Evolutionary conservation across 2,329 filamentous ascomycete species (phyloP), one percentile per base, ranked within the genome.

Genomic region (Botrytis cinerea): DNA sequence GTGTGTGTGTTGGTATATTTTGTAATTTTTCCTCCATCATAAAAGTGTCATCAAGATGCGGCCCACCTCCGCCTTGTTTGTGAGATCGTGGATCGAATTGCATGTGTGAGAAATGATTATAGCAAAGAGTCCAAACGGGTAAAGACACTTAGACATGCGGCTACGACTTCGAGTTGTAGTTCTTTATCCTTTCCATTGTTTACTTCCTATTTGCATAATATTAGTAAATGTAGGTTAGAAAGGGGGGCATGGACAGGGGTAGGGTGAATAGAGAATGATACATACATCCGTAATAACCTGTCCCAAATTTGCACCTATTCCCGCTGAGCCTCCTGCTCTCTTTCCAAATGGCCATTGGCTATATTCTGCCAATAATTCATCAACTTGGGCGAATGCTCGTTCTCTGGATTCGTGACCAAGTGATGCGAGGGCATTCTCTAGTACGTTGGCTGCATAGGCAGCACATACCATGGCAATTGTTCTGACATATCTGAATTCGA

Each of bases 391-490:
- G 83, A 98, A 99, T 7, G 96, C 95, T 78, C 95, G 88, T 84
- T 99, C 96, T 78, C 96, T 88, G 73, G 95, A 91, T 85, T 99
- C 96, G 82, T 98, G 96, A 78, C 95, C 94, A 76, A 99, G 89
- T 22, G 93, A 97, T 73, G 93, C 93, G 79, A 99, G 86, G n/a
- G 95, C 96, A 81, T 99, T 99, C 85, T 99, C 96, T 74, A 99
- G 88, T 43, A 99, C 96, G 80, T 99, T 99, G 75, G 96, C 96
- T 63, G 96, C 96, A 83, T 99, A 98, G 63, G 96, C 95, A 70
- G 95, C 96, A 85, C 96, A 99, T 71, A 99, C 94, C 95, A 99
- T 97, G 79, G 93, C 88, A 77, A 99, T 90, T 64, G 96, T 98
- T 78, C 96, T 91, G 77, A 96, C 85, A 83, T 97, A 97, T 82